These are phyloP conservation scores for Phialemonium atrogriseum DNA, from an alignment of 2,329 filamentous ascomycete genomes.

Conservation along the genomic window DNA sequence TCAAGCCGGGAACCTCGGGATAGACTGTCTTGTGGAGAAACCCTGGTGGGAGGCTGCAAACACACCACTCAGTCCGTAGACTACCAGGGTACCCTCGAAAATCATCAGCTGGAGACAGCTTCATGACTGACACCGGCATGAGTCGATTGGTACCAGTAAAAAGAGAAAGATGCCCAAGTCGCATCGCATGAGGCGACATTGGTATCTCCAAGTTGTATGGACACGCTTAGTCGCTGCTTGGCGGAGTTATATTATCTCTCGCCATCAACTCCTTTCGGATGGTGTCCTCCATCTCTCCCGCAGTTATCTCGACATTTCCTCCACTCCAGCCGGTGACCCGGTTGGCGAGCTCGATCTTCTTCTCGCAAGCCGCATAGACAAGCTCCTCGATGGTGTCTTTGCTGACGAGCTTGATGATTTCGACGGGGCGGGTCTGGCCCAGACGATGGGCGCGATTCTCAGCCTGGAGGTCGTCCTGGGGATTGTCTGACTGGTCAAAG, in stretches of 20 bases:
- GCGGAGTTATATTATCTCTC: slow-evolving; percentile 10
- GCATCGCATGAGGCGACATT: too few species aligned
- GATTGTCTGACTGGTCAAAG: slow-evolving; percentile 95
- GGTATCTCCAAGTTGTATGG: too few species aligned
- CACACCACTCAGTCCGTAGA: too few species aligned
- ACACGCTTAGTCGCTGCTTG: slow-evolving; percentile 6
- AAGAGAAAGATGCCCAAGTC: too few species aligned
- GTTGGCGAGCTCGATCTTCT: slow-evolving; percentile 81
- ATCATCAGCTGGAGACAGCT: too few species aligned
- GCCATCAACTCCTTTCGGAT: slow-evolving; percentile 13
- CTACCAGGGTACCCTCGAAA: too few species aligned
- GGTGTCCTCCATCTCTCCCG: slow-evolving; percentile 16
- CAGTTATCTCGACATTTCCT: slow-evolving; percentile 12
- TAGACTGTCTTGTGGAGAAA: too few species aligned
- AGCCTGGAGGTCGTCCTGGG: slow-evolving; percentile 95
- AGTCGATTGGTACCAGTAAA: too few species aligned
- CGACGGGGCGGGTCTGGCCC: slow-evolving; percentile 82
- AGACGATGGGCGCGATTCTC: slow-evolving; percentile 95
- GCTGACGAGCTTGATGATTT: slow-evolving; percentile 79
- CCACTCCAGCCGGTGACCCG: slow-evolving; percentile 37
- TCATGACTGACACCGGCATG: too few species aligned
- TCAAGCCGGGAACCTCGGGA: too few species aligned
- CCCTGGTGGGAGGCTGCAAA: too few species aligned
- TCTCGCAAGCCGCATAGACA: slow-evolving; percentile 82
- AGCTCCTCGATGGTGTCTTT: slow-evolving; percentile 83